Percentiles rank a stretch among this genome's conserved stretches.
Evolutionary conservation across 2,329 filamentous ascomycete genomes (phyloP).

Genomic region (Penicillium oxalicum): DNA sequence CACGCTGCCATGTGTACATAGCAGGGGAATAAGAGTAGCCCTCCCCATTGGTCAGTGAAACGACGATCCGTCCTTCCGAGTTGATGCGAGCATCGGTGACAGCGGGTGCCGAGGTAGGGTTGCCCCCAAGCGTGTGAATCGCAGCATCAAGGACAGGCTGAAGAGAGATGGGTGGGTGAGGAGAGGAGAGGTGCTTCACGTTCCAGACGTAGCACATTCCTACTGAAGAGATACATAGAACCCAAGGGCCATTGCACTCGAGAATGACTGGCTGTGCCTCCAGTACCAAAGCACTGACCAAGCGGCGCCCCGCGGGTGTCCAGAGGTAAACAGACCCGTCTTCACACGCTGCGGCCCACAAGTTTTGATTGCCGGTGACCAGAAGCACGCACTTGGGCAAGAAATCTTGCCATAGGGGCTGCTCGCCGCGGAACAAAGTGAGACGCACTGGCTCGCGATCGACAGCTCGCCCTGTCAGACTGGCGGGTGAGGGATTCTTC

Average conservation of each 20-base stretch:
- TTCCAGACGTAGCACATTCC: conserved; percentile 95
- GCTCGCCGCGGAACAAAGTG: conserved; percentile 72
- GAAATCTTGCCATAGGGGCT: conserved; percentile 88
- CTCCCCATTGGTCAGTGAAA: conserved; percentile 92
- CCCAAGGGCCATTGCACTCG: conserved; percentile 81
- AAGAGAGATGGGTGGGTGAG: conserved; percentile 83
- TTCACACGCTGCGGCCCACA: conserved; percentile 91
- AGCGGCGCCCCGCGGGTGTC: conserved; percentile 82
- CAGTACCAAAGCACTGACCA: conserved; percentile 77
- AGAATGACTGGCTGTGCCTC: conserved; percentile 93
- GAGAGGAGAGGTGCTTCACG: conserved; percentile 70
- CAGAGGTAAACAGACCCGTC: conserved; percentile 86
- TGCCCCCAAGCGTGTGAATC: conserved; percentile 67
- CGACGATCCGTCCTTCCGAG: conserved; percentile 73
- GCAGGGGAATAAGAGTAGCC: conserved; percentile 81
- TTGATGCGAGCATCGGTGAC: conserved; percentile 90
- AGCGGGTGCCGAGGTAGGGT: conserved; percentile 72
- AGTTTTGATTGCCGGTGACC: conserved; percentile 79
- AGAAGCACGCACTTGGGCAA: conserved; percentile 81
- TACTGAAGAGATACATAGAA: conserved; percentile 81
- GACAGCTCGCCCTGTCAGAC: conserved; percentile 54
- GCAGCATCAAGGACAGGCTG: conserved; percentile 85
- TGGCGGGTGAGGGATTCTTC: conserved; percentile 64
- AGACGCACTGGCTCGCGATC: conserved; percentile 78
- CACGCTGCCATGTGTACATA: conserved; percentile 86